Base-by-base conservation (phyloP, 768 basidiomycete species). In the Lactarius hengduanensis region DNA sequence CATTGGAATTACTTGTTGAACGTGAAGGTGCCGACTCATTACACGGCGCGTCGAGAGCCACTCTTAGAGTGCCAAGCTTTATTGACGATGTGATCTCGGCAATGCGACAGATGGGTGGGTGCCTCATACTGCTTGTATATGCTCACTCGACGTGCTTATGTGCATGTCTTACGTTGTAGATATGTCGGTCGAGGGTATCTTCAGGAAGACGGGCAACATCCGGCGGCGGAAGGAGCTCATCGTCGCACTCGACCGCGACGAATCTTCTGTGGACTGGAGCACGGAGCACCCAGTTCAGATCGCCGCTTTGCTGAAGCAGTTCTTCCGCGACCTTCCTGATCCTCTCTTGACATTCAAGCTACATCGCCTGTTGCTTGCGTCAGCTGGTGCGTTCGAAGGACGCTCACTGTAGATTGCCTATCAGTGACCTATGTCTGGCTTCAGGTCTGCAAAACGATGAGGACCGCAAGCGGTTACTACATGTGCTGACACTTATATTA, bases 151-250 rank as follows among this genome's bases (percentile, higher is more conserved):
- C 53, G 57, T 41, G 36, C 40, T 61, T 50, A 38, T 65, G 53
- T 22, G 20, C 50, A 40, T 30, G 34, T 59, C 34, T 54, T 57
- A 10, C 57, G 7, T 22, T 40, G 34, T 70, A 98, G 97, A 99
- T 79, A 95, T 99, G 93, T 98, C 97, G 10, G 84, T 99, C 47
- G 97, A 98, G 78, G 97, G 97, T 65, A 96, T 99, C 70, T 99
- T 99, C 83, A 86, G 97, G 63, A 95, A 96, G 80, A 97, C 96
- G 73, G 97, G 97, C 61, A 98, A 98, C 75, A 98, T 98, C 73
- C 85, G 94, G 61, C 87, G 94, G 66, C 81, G 98, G 68, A 93
- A 92, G 74, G 92, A 96, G 72, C 82, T 97, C 41, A 89, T 90
- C 15, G 96, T 98, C 66, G 86, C 91, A 5, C 91, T 98, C 63